Percentiles rank a stretch among this genome's conserved stretches.
phyloP scores from a whole-genome alignment of 169 alveolate genomes.

The Plasmodium reichenowi region DNA sequence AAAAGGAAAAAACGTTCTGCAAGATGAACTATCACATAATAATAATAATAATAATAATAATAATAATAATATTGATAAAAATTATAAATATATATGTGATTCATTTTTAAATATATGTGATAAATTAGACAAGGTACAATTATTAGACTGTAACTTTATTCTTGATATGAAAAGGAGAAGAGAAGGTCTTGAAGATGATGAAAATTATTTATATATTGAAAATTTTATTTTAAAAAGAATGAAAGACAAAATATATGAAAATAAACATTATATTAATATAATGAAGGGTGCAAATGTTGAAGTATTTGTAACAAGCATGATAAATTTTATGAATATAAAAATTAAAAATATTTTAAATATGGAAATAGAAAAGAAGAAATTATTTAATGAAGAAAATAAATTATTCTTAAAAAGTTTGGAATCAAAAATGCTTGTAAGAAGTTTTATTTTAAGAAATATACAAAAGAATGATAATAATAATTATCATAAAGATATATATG shows the following conservation, averaged over 20 bases:
- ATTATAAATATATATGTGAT: no score
- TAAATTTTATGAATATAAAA: slow-evolving; percentile 16
- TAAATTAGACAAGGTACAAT: no score
- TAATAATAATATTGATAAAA: no score
- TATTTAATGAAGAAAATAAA: slow-evolving; percentile 55
- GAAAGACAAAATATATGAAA: neutral
- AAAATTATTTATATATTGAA: no score
- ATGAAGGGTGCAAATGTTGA: no score
- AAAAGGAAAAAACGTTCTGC: no score
- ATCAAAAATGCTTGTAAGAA: slow-evolving; percentile 36
- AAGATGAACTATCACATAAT: no score
- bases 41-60: no score
- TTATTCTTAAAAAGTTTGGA: slow-evolving; percentile 29
- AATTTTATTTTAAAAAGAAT: no score
- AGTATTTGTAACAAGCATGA: neutral
- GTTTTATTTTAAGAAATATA: slow-evolving; percentile 48
- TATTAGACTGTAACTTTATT: neutral
- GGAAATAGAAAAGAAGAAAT: slow-evolving; percentile 6
- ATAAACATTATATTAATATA: neutral
- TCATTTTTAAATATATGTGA: no score
- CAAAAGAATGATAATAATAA: slow-evolving; percentile 33
- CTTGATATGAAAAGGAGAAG: neutral
- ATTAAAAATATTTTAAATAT: neutral
- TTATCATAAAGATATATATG: slow-evolving; percentile 64
- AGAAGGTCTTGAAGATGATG: neutral